Conservation (phyloP, 2,329 filamentous ascomycete genomes). For the Aspergillus japonicus region DNA sequence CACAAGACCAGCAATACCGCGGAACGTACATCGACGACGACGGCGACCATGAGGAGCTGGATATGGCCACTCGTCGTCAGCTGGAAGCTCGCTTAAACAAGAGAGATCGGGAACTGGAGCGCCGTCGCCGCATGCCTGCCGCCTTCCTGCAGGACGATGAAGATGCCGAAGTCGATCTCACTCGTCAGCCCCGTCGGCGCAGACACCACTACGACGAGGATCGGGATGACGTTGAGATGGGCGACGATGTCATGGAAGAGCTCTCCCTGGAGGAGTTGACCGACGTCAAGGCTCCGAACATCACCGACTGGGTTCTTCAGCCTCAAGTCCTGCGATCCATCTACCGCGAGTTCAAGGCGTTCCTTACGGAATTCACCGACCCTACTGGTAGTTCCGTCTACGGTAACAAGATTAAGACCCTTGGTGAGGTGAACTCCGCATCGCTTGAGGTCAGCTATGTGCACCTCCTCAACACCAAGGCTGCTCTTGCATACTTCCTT, state of each 20-base stretch:
- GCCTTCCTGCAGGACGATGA: conserved; percentile 71
- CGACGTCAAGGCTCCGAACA: conserved; percentile 87
- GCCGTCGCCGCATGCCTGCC: conserved; percentile 59
- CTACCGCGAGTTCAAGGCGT: conserved; percentile 94
- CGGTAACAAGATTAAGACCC: conserved; percentile 85
- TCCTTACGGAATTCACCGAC: conserved; percentile 94
- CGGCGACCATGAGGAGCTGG: conserved; percentile 62
- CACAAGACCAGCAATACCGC: conserved; percentile 53
- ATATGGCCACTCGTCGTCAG: conserved; percentile 57
- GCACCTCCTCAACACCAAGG: conserved; percentile 85
- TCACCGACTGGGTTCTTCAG: conserved; percentile 93
- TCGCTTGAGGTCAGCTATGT: conserved; percentile 95
- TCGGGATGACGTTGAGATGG: conserved; percentile 82
- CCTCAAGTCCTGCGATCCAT: conserved; percentile 89
- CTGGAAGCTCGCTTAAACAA: conserved; percentile 62
- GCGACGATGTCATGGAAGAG: conserved; percentile 91
- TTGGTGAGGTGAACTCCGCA: conserved; percentile 97
- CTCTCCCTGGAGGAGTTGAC: conserved; percentile 85
- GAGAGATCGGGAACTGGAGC: conserved; percentile 60
- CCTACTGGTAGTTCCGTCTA: conserved; percentile 88
- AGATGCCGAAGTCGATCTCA: conserved; percentile 79
- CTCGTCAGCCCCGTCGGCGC: conserved; percentile 77
- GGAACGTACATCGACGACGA: conserved; percentile 64
- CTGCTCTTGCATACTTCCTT: conserved; percentile 90
- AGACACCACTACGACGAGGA: conserved; percentile 94